These are phyloP conservation scores for Fonsecaea erecta DNA, from an alignment of 2,329 filamentous ascomycete species.

Conservation along the genomic window DNA sequence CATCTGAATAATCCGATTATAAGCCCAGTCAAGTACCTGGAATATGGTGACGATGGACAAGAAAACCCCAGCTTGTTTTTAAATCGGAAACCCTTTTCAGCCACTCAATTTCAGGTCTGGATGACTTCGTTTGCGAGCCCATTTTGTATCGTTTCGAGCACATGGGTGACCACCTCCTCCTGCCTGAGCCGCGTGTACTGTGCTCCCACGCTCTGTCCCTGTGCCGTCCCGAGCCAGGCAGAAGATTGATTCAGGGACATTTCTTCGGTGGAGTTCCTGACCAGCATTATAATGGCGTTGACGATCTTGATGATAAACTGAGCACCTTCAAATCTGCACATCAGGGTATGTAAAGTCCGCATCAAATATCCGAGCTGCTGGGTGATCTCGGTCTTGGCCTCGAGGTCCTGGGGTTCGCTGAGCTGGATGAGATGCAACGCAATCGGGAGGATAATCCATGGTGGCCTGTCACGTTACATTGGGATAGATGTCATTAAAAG, in stretches of 20 bases:
- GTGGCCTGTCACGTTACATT: neutral
- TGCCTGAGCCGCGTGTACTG: neutral
- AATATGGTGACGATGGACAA: too few species aligned
- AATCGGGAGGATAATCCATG: slow-evolving; percentile 4
- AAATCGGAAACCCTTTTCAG: neutral
- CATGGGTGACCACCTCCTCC: neutral
- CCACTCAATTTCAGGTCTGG: neutral
- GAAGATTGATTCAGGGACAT: neutral
- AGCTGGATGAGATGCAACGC: slow-evolving; percentile 5
- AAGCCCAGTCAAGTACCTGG: too few species aligned
- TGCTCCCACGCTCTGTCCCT: neutral
- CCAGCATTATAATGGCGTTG: slow-evolving; percentile 5
- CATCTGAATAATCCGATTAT: too few species aligned
- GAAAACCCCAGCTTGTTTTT: neutral
- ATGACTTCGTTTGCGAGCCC: neutral
- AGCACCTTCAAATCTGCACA: neutral
- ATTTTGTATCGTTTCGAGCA: neutral
- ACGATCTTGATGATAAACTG: slow-evolving; percentile 8
- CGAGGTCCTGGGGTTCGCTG: neutral
- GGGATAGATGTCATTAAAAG: too few species aligned
- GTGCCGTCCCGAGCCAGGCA: neutral
- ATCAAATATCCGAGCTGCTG: slow-evolving; percentile 7
- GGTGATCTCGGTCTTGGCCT: slow-evolving; percentile 4
- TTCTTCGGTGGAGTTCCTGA: slow-evolving; percentile 2
- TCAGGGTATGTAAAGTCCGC: neutral